Conservation (phyloP, 768 basidiomycete species). For the Cyathus striatus region DNA sequence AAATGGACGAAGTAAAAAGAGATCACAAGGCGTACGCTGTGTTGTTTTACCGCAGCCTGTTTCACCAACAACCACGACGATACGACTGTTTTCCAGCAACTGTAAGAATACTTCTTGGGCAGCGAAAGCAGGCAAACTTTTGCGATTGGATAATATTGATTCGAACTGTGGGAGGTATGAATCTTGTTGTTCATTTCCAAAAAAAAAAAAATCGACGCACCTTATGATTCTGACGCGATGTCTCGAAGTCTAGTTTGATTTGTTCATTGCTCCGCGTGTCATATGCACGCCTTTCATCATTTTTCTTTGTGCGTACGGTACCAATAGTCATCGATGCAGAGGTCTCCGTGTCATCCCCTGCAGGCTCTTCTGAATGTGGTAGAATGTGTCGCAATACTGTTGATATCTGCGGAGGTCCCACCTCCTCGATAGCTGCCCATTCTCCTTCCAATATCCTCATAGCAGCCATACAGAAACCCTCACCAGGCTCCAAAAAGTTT, state of each 20-base stretch:
- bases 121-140: slow-evolving; percentile 72
- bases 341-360: no score
- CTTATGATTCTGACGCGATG: slow-evolving; percentile 32
- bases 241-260: slow-evolving; percentile 50
- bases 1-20: neutral
- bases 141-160: slow-evolving; percentile 49
- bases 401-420: slow-evolving; percentile 74
- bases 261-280: slow-evolving; percentile 42
- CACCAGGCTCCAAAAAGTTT: slow-evolving; percentile 56
- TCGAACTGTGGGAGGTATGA: slow-evolving; percentile 31
- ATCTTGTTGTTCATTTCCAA: slow-evolving; percentile 1
- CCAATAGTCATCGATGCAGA: no score
- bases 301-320: no score
- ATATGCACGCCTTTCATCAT: no score
- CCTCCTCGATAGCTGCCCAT: slow-evolving; percentile 60
- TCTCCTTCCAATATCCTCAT: slow-evolving; percentile 68
- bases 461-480: slow-evolving; percentile 67
- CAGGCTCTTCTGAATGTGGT: slow-evolving; percentile 21
- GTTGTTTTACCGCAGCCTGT: slow-evolving; percentile 94
- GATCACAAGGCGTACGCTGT: slow-evolving; percentile 44
- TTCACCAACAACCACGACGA: slow-evolving; percentile 86
- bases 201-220: slow-evolving; percentile 18
- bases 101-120: slow-evolving; percentile 59
- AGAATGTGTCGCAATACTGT: slow-evolving; percentile 60
- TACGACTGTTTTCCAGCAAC: slow-evolving; percentile 51